phyloP scores from a whole-genome alignment of 345 rosid species.

The Toxicodendron radicans region DNA sequence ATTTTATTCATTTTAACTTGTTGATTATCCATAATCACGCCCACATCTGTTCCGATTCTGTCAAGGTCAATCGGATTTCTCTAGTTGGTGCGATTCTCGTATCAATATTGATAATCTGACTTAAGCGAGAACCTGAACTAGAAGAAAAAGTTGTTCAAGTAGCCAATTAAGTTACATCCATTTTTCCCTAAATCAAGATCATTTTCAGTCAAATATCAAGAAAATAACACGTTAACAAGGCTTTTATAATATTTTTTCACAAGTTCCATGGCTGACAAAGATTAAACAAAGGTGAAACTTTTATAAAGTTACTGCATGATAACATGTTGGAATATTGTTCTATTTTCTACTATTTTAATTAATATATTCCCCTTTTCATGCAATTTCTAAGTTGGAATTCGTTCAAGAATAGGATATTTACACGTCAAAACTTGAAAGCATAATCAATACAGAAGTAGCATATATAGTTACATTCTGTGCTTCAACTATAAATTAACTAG shows the following conservation, averaged over 20 bases:
- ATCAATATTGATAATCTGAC: not conserved
- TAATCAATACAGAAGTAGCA: not conserved
- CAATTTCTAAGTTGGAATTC: not conserved
- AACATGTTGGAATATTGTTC: not conserved
- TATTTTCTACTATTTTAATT: not conserved
- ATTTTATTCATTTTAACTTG: too few relatives aligned
- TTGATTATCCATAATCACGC: too few relatives aligned
- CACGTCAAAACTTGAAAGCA: not conserved
- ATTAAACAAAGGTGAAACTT: not conserved
- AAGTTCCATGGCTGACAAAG: not conserved
- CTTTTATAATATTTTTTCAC: not conserved
- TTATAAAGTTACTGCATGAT: too few relatives aligned
- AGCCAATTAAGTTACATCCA: not conserved
- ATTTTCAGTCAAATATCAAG: not conserved
- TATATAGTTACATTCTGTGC: not conserved
- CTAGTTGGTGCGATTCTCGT: too few relatives aligned
- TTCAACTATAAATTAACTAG: conserved; percentile 2
- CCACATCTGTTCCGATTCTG: too few relatives aligned
- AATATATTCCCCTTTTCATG: not conserved
- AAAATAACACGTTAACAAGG: not conserved
- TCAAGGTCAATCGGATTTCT: too few relatives aligned
- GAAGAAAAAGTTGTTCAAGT: not conserved
- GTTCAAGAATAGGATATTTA: not conserved
- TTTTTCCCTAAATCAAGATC: not conserved
- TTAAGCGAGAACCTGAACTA: not conserved